Base-by-base conservation (phyloP, 257 asterid genomes). In the Solanum raphanifolium region DNA sequence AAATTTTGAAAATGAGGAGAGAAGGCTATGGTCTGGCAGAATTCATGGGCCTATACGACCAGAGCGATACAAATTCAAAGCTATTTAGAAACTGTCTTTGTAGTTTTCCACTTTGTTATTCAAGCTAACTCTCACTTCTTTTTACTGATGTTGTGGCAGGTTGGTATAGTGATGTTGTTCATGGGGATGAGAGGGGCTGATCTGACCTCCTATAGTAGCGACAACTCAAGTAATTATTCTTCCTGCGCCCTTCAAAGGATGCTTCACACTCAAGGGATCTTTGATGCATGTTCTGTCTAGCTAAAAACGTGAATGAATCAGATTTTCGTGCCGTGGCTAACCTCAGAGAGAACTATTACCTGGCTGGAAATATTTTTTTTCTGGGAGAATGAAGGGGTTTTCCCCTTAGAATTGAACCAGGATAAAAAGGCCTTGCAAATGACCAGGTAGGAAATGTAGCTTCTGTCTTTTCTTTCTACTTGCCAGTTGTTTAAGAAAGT, bases 291-390 rank as follows among this genome's bases (percentile, higher is more conserved):
- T 88, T 87, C 92, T 43, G 89, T 91, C 87, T 94, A 3, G 96
- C 93, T 71, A 91, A 96, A 89, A 88, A 94, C 68, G 91, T 95
- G 92, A 88, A 74, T 68, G 98, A 94, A 84, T 91, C 98, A 25
- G 99, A 94, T 89, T 41, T 96, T 85, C 92, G 93, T 21, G 97
- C 95, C 34, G 98, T 96, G 89, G 92, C 92, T 21, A 96, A 97
- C 92, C 89, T 84, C 65, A 94, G 98, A 88, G 99, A 95, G 76
- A 97, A 96, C 87, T 95, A 95, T 90, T 97, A 1, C 98, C 95
- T 82, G 99, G 98, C 65, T 97, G 99, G 99, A 96, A 94, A 91
- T 97, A 93, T 84, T 95, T 98, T 95, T 98, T 73, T 92, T 93
- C 52, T 95, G 98, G 99, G 98, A 96, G 18, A 94, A 89, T 94